A percentile compares a stretch with the other conserved stretches of the same genome.
phyloP scores from a whole-genome alignment of 2,329 filamentous ascomycete genomes.

The Aspergillus cejpii region DNA sequence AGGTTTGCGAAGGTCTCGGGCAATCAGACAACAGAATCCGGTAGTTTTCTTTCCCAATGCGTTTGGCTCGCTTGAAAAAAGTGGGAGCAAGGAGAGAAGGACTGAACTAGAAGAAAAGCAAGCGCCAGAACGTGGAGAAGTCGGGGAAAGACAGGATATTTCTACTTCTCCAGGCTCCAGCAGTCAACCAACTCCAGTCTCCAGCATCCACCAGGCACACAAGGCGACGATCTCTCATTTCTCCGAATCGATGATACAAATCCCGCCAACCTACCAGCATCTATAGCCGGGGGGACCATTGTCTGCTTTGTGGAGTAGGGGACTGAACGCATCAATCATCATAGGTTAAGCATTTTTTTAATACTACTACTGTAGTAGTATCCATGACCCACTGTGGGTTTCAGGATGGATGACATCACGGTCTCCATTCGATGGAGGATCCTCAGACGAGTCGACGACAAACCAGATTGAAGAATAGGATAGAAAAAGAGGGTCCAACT shows the following conservation, averaged over 20 bases:
- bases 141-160: conserved; percentile 22
- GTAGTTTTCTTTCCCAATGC: not conserved
- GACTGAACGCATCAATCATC: conserved; percentile 29
- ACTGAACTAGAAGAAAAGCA: conserved; percentile 13
- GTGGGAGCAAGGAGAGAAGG: conserved; percentile 5
- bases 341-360: conserved; percentile 28
- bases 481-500: not conserved
- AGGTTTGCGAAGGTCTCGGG: not conserved
- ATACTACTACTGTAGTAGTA: not conserved
- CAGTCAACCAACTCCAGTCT: conserved; percentile 20
- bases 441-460: not conserved
- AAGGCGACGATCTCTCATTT: conserved; percentile 11
- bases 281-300: conserved; percentile 15
- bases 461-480: not conserved
- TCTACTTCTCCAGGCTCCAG: conserved; percentile 16
- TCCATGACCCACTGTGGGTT: conserved; percentile 1
- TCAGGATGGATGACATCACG: conserved; percentile 20
- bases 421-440: not conserved
- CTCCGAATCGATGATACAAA: conserved; percentile 6
- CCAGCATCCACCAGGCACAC: conserved; percentile 17
- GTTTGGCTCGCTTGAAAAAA: conserved; percentile 2
- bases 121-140: conserved; percentile 14
- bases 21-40: conserved; percentile 1
- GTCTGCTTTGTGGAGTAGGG: conserved; percentile 16
- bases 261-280: conserved; percentile 12